Conservation (phyloP, 129 eudicot genomes). For the Kitagawia praeruptora region DNA sequence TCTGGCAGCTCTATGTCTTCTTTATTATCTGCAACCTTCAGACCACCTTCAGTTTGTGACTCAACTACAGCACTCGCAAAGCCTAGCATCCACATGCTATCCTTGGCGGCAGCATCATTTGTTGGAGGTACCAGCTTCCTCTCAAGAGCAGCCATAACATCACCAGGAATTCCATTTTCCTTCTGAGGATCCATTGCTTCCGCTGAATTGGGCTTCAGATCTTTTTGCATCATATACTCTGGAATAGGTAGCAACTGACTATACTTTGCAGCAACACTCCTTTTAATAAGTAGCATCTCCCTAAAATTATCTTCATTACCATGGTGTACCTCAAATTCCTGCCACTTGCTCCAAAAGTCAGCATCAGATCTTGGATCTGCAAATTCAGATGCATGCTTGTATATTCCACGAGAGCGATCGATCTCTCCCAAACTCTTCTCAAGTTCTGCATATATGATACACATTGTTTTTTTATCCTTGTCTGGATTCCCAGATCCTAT, state of each 20-base stretch:
- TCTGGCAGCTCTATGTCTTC: slow-evolving; percentile 96
- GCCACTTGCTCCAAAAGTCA: slow-evolving; percentile 80
- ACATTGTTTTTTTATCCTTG: slow-evolving; percentile 75
- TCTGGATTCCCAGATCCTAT: slow-evolving; percentile 77
- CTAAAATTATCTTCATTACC: slow-evolving; percentile 91
- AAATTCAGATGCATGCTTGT: slow-evolving; percentile 58
- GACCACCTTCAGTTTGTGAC: too few species aligned
- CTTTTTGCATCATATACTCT: slow-evolving; percentile 70
- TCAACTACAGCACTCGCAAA: slow-evolving; percentile 11
- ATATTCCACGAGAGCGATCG: slow-evolving; percentile 74
- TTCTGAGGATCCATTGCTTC: slow-evolving; percentile 37
- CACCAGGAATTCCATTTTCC: too few species aligned
- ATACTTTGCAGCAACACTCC: slow-evolving; percentile 82
- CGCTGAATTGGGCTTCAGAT: slow-evolving; percentile 40
- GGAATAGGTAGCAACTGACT: slow-evolving; percentile 72
- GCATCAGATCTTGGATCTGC: slow-evolving; percentile 74
- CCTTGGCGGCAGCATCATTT: too few species aligned
- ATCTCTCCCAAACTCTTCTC: slow-evolving; percentile 92
- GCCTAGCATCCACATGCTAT: slow-evolving; percentile 17
- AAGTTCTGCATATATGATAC: slow-evolving; percentile 80
- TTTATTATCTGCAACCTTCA: slow-evolving; percentile 22
- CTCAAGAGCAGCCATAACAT: too few species aligned
- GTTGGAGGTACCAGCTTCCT: too few species aligned
- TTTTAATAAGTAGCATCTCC: slow-evolving; percentile 85
- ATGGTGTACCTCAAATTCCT: slow-evolving; percentile 90